Conservation (phyloP, 148 eudicot species). For the Polygonum aviculare region DNA sequence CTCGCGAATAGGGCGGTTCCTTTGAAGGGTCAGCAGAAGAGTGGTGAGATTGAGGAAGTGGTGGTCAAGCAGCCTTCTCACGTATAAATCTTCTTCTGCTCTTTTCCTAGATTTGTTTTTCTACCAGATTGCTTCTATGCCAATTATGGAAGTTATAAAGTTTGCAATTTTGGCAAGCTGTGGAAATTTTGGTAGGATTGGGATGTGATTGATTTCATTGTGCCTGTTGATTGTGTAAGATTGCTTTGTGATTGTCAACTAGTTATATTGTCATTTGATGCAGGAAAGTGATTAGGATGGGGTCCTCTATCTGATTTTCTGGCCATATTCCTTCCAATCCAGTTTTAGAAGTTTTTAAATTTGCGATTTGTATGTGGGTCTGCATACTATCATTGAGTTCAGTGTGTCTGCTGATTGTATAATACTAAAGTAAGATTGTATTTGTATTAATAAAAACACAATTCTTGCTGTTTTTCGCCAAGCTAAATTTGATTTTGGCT, state of each 20-base stretch:
- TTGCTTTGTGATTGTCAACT: too few relatives aligned
- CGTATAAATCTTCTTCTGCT: constrained; percentile 20
- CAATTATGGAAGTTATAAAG: background rate
- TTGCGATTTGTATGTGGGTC: background rate
- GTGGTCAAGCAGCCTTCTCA: constrained; percentile 32
- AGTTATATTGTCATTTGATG: too few relatives aligned
- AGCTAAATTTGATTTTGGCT: background rate
- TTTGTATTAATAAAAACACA: background rate
- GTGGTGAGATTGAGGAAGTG: constrained; percentile 31
- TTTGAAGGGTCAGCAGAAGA: constrained; percentile 17
- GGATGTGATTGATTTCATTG: background rate
- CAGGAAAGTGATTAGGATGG: too few relatives aligned
- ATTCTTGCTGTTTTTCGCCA: background rate
- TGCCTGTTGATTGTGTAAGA: background rate
- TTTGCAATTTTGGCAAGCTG: background rate
- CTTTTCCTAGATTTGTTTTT: background rate
- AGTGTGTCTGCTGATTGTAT: background rate
- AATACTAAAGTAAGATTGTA: background rate
- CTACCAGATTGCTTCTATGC: background rate
- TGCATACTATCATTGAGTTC: background rate
- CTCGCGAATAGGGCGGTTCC: constrained; percentile 21
- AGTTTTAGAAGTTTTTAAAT: background rate
- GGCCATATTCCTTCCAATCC: background rate
- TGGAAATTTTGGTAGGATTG: background rate
- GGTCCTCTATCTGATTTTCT: background rate